A percentile compares a stretch with the other conserved stretches of the same genome.
Conservation (phyloP, 1,284 basidiomycete species). For the Apiotrichum gamsii region DNA sequence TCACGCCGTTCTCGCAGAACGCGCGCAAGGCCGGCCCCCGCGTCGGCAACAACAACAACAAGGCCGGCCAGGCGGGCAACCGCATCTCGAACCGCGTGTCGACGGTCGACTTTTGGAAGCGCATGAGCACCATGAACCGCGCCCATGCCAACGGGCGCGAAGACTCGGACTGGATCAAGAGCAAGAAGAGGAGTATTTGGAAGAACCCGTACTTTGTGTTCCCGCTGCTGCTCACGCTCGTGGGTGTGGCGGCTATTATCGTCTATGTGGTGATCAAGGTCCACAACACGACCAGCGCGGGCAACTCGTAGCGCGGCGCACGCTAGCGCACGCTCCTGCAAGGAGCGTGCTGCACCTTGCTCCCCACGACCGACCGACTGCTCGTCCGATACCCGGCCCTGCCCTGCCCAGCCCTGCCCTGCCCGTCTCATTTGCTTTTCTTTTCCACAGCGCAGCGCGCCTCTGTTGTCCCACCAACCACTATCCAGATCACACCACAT, state of each 20-base stretch:
- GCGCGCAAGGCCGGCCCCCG: constrained; percentile 13
- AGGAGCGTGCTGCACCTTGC: too few relatives aligned
- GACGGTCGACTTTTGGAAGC: constrained; percentile 42
- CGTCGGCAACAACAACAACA: background rate
- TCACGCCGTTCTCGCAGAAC: constrained; percentile 30
- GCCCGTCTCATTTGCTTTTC: too few relatives aligned
- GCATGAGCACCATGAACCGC: constrained; percentile 18
- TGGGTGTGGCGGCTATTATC: constrained; percentile 9
- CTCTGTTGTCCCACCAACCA: too few relatives aligned
- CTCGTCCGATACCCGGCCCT: too few relatives aligned
- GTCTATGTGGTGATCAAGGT: constrained; percentile 7
- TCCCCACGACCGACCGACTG: too few relatives aligned
- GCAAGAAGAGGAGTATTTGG: constrained; percentile 9
- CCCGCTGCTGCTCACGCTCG: constrained; percentile 7
- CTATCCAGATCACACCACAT: too few relatives aligned
- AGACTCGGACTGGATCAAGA: constrained; percentile 8
- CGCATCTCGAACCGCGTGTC: constrained; percentile 17
- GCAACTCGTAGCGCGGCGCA: too few relatives aligned
- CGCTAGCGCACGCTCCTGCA: too few relatives aligned
- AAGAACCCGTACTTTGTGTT: constrained; percentile 16
- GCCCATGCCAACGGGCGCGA: background rate
- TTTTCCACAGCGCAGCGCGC: too few relatives aligned
- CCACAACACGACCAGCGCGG: background rate
- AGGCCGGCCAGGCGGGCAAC: constrained; percentile 8
- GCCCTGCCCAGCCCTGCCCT: too few relatives aligned